Conservation (phyloP, 768 basidiomycete species). For the Mycena kentingensis region DNA sequence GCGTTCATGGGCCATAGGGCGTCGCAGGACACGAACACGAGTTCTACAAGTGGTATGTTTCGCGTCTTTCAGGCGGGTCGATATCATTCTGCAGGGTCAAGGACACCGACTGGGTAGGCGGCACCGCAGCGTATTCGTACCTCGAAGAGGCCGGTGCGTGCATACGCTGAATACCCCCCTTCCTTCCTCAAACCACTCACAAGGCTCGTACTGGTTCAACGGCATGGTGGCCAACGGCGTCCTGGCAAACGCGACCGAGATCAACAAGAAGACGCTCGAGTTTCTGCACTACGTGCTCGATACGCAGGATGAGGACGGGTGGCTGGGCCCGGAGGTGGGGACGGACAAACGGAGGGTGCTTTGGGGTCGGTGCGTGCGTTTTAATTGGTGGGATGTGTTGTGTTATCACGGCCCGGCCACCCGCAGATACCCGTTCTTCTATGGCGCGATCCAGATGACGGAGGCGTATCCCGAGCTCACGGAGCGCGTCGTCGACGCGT, state of each 20-base stretch:
- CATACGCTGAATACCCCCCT: background rate
- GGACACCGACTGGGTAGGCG: constrained; percentile 48
- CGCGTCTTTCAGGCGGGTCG: background rate
- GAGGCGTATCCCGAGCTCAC: constrained; percentile 48
- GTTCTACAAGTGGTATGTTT: constrained; percentile 40
- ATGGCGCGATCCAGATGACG: constrained; percentile 59
- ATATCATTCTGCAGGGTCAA: constrained; percentile 30
- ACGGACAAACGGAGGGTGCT: constrained; percentile 53
- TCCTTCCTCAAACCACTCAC: too few relatives aligned
- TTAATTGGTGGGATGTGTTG: background rate
- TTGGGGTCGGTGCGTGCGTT: constrained; percentile 47
- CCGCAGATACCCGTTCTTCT: constrained; percentile 56
- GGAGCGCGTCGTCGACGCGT: constrained; percentile 44
- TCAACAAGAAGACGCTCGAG: constrained; percentile 47
- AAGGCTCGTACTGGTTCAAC: constrained; percentile 68
- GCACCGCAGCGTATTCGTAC: constrained; percentile 42
- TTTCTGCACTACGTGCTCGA: constrained; percentile 54
- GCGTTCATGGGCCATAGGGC: constrained; percentile 37
- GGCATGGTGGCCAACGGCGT: constrained; percentile 56
- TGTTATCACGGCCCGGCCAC: background rate
- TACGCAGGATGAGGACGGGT: constrained; percentile 54
- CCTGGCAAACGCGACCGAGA: constrained; percentile 44
- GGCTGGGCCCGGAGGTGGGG: constrained; percentile 58
- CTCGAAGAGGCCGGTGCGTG: constrained; percentile 45
- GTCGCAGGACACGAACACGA: constrained; percentile 48